Evolutionary conservation across 177 flowering plant species (phyloP).

Genomic region (Vitis hybrid): DNA sequence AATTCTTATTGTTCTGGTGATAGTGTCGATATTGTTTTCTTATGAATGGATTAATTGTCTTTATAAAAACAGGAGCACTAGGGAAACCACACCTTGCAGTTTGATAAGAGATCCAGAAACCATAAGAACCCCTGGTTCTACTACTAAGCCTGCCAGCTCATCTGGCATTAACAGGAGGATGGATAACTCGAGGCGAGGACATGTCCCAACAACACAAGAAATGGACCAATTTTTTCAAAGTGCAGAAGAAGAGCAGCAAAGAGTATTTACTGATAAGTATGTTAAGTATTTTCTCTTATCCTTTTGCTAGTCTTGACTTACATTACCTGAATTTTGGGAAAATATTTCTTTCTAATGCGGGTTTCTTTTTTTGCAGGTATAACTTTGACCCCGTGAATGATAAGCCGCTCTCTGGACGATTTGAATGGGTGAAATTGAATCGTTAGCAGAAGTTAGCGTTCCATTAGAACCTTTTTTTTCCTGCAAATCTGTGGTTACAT

Average conservation of each 20-base stretch:
- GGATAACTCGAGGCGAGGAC: constrained; percentile 21
- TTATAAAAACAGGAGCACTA: constrained; percentile 41
- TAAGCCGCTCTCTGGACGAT: constrained; percentile 68
- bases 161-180: constrained; percentile 23
- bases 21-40: background rate
- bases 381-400: constrained; percentile 70
- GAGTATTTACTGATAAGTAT: constrained; percentile 55
- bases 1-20: background rate
- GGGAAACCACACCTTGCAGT: constrained; percentile 71
- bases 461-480: constrained; percentile 23
- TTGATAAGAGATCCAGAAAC: constrained; percentile 51
- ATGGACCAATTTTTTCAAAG: constrained; percentile 61
- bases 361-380: constrained; percentile 41
- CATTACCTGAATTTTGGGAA: background rate
- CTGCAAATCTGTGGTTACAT: constrained; percentile 29
- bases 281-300: background rate
- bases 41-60: background rate
- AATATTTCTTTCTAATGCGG: background rate
- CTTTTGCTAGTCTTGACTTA: background rate
- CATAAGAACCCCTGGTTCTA: constrained; percentile 56
- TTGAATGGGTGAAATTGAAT: constrained; percentile 56
- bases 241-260: constrained; percentile 56
- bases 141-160: constrained; percentile 37
- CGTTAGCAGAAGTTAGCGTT: constrained; percentile 28
- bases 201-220: constrained; percentile 50